Base-by-base conservation (phyloP, 495 filamentous ascomycete genomes). In the Xylaria flabelliformis region DNA sequence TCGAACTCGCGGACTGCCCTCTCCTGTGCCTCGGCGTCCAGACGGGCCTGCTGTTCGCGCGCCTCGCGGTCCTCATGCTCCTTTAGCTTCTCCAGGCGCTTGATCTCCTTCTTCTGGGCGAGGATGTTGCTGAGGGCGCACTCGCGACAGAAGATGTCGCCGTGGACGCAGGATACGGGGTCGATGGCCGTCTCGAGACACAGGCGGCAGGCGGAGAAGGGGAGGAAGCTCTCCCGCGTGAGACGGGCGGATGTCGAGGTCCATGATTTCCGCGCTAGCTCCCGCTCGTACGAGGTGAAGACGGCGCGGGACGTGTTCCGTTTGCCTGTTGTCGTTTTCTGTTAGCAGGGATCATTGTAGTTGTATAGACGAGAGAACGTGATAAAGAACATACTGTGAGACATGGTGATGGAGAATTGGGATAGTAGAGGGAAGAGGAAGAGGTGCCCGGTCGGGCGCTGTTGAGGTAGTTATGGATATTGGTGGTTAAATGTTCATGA, bases 61-160 rank as follows among this genome's bases (percentile, higher is more conserved):
- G 83, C 81, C 21, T 90, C 88, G 71, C 81, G 80, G 69, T 84
- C 80, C 73, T 88, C 84, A 56, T 84, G 80, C 77, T 93, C 93
- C 55, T 85, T 82, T 55, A 90, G 86, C 70, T 88, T 89, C 77
- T 94, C 93, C 17, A 91, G 74, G 0, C 96, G 87, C 77, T 95
- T 97, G 75, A 98, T 97, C 80, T 98, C 97, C 81, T 96, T 93
- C 72, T 93, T 88, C 81, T 99, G 96, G 7, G 93, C 88, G 1
- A 99, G 86, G 53, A 99, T 90, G 78, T 98, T 97, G 76, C 83
- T 93, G 36, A 98, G 89, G 12, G 95, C 94, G 82, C 96, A 99
- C 81, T 99, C 96, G 70, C 94, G 89, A 77, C 96, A 99, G 83
- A 98, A 98, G n/a, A 99, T 87, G 79, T 98, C 94, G 63, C 95